Evolutionary conservation across 345 rosid species (phyloP).

Genomic region (Dimocarpus longan): DNA sequence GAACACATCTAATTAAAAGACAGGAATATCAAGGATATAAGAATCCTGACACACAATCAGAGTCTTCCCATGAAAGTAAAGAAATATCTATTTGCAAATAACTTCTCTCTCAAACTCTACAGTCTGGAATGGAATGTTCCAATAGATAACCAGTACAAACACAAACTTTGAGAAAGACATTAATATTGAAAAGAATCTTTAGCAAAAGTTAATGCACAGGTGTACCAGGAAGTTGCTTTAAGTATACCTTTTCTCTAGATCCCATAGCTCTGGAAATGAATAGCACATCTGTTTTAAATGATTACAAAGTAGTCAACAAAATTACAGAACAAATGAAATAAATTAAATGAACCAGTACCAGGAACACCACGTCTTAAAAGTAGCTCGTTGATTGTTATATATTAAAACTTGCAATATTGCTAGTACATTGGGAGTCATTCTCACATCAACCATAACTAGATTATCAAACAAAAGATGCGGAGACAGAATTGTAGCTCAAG

Average conservation of each 20-base stretch:
- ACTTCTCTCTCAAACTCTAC: neutral
- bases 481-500: neutral
- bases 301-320: slow-evolving; percentile 19
- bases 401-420: neutral
- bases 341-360: slow-evolving; percentile 15
- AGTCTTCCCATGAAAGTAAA: neutral
- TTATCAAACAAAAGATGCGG: neutral
- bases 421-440: neutral
- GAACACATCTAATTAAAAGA: neutral
- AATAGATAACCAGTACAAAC: slow-evolving; percentile 12
- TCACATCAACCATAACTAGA: slow-evolving; percentile 5
- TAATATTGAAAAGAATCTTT: neutral
- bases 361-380: slow-evolving; percentile 11
- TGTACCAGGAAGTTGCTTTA: slow-evolving; percentile 17
- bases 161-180: slow-evolving; percentile 5
- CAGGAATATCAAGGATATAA: neutral
- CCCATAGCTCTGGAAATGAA: slow-evolving; percentile 91
- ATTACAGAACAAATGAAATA: slow-evolving; percentile 6
- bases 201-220: slow-evolving; percentile 17
- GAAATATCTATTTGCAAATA: neutral
- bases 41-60: neutral
- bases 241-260: slow-evolving; percentile 74
- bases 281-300: slow-evolving; percentile 64
- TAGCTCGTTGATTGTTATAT: no score
- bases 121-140: neutral